Percentiles rank a stretch among this genome's conserved stretches.
phyloP scores from a whole-genome alignment of 495 filamentous ascomycete genomes.

The Neurospora sp. region DNA sequence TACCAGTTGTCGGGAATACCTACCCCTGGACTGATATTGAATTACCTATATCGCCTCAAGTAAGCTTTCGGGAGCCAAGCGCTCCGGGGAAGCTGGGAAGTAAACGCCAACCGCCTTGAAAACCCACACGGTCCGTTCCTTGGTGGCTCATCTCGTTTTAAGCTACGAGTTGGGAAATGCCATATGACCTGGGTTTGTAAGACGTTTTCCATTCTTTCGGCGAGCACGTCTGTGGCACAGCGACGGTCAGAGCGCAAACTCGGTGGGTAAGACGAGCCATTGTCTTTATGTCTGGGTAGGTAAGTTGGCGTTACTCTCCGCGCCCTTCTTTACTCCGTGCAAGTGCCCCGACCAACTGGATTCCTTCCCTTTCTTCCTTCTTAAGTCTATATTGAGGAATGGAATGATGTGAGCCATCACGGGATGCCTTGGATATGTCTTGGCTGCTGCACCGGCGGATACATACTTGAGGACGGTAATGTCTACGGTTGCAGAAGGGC shows the following conservation, averaged over 20 bases:
- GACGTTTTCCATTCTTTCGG: background rate
- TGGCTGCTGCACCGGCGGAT: background rate
- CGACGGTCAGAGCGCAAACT: background rate
- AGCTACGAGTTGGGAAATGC: background rate
- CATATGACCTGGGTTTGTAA: background rate
- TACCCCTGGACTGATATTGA: background rate
- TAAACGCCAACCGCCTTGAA: background rate
- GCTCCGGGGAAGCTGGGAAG: background rate
- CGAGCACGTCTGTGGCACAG: background rate
- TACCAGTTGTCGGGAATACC: background rate
- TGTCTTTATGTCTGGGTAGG: background rate
- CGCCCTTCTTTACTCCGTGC: background rate
- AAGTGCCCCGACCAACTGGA: background rate
- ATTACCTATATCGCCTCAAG: background rate
- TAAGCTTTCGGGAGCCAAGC: background rate
- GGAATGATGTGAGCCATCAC: background rate
- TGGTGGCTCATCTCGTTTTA: background rate
- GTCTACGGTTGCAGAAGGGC: background rate
- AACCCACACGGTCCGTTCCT: background rate
- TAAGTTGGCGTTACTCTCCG: background rate
- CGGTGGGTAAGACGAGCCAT: background rate
- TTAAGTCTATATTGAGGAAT: background rate
- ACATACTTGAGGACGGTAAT: background rate
- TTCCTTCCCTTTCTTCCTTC: background rate
- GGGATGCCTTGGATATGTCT: background rate